phyloP scores from a whole-genome alignment of 345 rosid genomes.

The Citrus sinensis region DVS_A1.0 CM039167.1:13368501-13369000 shows the following conservation, averaged over 20 bases:
- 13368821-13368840: constrained; percentile 43
- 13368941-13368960: constrained; percentile 61
- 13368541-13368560: constrained; percentile 42
- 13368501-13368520: constrained; percentile 47
- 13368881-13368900: constrained; percentile 59
- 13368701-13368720: constrained; percentile 49
- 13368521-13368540: constrained; percentile 31
- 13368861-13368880: constrained; percentile 61
- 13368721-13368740: constrained; percentile 62
- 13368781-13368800: constrained; percentile 9
- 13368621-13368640: constrained; percentile 47
- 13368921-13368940: constrained; percentile 53
- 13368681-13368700: constrained; percentile 52
- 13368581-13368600: constrained; percentile 67
- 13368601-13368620: constrained; percentile 36
- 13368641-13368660: constrained; percentile 53
- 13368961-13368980: constrained; percentile 69
- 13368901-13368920: constrained; percentile 64
- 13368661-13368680: constrained; percentile 46
- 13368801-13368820: constrained; percentile 38
- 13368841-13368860: constrained; percentile 37
- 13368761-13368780: constrained; percentile 31
- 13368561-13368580: constrained; percentile 48
- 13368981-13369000: constrained; percentile 39
- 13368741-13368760: constrained; percentile 24